Evolutionary conservation across 371 early-diverging fungal species (phyloP).

Genomic region (Actinomucor elegans): DNA sequence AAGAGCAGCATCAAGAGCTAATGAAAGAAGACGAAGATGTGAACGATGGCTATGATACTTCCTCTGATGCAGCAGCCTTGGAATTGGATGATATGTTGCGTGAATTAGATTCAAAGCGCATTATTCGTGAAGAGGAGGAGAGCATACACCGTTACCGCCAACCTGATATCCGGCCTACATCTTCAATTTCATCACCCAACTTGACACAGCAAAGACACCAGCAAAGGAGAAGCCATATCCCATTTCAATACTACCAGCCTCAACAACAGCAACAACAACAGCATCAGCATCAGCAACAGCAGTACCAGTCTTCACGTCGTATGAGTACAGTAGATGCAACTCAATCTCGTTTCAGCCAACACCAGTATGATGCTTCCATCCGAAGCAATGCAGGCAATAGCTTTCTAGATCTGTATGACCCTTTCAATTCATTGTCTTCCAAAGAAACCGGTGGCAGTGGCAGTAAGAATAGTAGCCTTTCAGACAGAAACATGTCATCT

Average conservation of each 20-base stretch:
- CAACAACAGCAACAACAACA: background rate
- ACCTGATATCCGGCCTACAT: constrained; percentile 15
- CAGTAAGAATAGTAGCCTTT: background rate
- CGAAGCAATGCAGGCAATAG: background rate
- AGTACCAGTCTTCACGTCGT: constrained; percentile 4
- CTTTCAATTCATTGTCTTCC: constrained; percentile 20
- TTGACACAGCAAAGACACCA: constrained; percentile 8
- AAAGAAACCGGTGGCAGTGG: constrained; percentile 4
- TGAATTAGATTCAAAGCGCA: constrained; percentile 13
- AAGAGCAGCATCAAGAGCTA: background rate
- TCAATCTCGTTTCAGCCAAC: background rate
- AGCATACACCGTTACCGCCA: background rate
- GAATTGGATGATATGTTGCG: constrained; percentile 22
- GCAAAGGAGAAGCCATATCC: constrained; percentile 10
- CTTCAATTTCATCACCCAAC: constrained; percentile 17
- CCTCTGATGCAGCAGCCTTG: constrained; percentile 14
- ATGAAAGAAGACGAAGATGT: background rate
- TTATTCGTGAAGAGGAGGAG: constrained; percentile 2
- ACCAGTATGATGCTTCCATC: background rate
- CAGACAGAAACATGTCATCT: background rate
- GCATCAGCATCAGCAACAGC: too few relatives aligned
- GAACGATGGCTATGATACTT: background rate
- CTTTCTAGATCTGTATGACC: constrained; percentile 16
- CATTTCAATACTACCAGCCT: background rate
- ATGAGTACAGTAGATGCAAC: constrained; percentile 4